These are phyloP conservation scores for Colletotrichum trifolii DNA, from an alignment of 2,329 filamentous ascomycete genomes.

Conservation along the genomic window DNA sequence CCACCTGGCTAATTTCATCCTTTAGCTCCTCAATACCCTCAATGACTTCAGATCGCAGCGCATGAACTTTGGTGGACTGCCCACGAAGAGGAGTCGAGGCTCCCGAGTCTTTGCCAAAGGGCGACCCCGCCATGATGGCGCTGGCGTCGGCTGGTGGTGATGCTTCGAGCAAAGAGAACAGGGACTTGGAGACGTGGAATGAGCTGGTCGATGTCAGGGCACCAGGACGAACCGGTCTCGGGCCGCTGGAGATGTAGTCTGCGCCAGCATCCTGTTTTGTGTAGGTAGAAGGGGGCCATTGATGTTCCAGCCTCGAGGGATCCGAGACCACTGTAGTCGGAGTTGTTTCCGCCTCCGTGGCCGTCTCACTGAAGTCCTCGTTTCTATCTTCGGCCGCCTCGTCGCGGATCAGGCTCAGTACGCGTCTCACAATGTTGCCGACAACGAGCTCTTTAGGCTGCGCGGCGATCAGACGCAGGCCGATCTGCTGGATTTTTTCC, in stretches of 20 bases:
- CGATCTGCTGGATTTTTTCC: slow-evolving; percentile 81
- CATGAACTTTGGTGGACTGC: slow-evolving; percentile 64
- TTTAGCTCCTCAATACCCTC: slow-evolving; percentile 96
- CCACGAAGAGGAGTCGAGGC: slow-evolving; percentile 60
- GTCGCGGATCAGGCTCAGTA: slow-evolving; percentile 90
- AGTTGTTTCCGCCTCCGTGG: slow-evolving; percentile 56
- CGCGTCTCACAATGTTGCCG: slow-evolving; percentile 91
- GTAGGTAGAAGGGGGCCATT: slow-evolving; percentile 46
- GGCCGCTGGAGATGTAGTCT: slow-evolving; percentile 37
- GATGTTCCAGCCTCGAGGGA: slow-evolving; percentile 43
- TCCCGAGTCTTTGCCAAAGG: slow-evolving; percentile 57
- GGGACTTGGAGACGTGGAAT: slow-evolving; percentile 76
- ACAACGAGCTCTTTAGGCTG: slow-evolving; percentile 92
- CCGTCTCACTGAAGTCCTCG: slow-evolving; percentile 66
- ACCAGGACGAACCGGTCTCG: slow-evolving; percentile 61
- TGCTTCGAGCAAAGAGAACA: slow-evolving; percentile 89
- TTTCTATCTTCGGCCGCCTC: slow-evolving; percentile 86
- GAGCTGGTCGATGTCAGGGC: slow-evolving; percentile 72
- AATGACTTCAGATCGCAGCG: slow-evolving; percentile 89
- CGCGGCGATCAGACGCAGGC: slow-evolving; percentile 80
- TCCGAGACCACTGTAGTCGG: slow-evolving; percentile 53
- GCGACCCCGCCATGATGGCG: slow-evolving; percentile 53
- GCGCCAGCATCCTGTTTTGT: slow-evolving; percentile 48
- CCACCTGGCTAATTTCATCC: slow-evolving; percentile 92
- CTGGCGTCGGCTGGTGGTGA: slow-evolving; percentile 61